phyloP scores from a whole-genome alignment of 2,329 filamentous ascomycete genomes.

The Pyrenochaeta sp. region DNA sequence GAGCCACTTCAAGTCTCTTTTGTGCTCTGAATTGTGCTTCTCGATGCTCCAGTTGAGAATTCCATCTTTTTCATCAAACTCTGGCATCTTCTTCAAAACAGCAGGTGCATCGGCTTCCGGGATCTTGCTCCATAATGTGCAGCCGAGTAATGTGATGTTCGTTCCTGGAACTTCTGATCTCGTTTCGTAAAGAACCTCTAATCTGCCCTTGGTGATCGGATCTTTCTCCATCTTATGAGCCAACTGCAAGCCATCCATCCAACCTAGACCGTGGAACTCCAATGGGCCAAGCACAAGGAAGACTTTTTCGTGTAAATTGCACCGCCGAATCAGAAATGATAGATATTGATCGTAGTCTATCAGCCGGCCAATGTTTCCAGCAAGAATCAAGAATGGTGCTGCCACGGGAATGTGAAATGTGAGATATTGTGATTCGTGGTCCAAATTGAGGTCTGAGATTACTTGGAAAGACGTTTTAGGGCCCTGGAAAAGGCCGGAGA shows the following conservation, averaged over 20 bases:
- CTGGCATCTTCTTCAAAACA: conserved; percentile 57
- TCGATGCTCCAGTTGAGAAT: conserved; percentile 62
- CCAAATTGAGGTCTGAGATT: conserved; percentile 42
- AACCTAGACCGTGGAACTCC: conserved; percentile 36
- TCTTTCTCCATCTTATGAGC: conserved; percentile 38
- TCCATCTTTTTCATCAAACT: conserved; percentile 56
- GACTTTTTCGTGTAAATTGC: conserved; percentile 38
- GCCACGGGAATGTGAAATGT: conserved; percentile 39
- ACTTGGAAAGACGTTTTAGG: conserved; percentile 39
- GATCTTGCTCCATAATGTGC: conserved; percentile 65
- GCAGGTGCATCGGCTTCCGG: conserved; percentile 47
- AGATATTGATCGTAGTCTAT: conserved; percentile 41
- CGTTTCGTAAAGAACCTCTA: conserved; percentile 56
- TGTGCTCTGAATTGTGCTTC: conserved; percentile 59
- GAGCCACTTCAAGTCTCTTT: conserved; percentile 61
- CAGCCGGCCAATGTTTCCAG: conserved; percentile 41
- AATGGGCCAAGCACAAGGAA: conserved; percentile 37
- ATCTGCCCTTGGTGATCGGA: conserved; percentile 36
- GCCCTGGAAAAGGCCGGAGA: conserved; percentile 32
- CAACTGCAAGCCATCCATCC: conserved; percentile 33
- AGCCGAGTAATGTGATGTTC: conserved; percentile 62
- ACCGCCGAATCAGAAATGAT: conserved; percentile 37
- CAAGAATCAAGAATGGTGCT: conserved; percentile 39
- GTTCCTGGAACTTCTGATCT: conserved; percentile 52
- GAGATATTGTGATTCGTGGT: conserved; percentile 39